Conservation (phyloP, 2,329 filamentous ascomycete genomes). For the Metarhizium humberi region DNA sequence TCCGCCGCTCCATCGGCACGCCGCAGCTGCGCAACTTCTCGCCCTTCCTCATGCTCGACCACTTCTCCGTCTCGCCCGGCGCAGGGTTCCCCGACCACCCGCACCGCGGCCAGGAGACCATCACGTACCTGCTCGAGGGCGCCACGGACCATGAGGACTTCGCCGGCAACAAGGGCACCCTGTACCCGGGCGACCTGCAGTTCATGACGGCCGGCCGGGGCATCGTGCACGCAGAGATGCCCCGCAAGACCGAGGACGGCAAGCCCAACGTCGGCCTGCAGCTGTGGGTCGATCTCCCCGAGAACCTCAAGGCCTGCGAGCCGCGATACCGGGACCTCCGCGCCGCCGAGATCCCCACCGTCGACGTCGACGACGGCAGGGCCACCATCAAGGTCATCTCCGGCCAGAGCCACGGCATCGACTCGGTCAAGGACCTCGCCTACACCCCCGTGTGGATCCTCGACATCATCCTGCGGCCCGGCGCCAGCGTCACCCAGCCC, state of each 20-base stretch:
- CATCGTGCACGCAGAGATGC: slow-evolving; percentile 96
- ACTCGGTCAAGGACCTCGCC: slow-evolving; percentile 80
- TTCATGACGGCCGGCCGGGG: slow-evolving; percentile 95
- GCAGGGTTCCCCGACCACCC: slow-evolving; percentile 22
- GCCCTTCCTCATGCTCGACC: slow-evolving; percentile 93
- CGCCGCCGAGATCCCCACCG: slow-evolving; percentile 68
- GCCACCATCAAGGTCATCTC: slow-evolving; percentile 86
- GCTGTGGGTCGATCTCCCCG: slow-evolving; percentile 88
- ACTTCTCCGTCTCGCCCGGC: slow-evolving; percentile 72
- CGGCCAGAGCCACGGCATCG: slow-evolving; percentile 72
- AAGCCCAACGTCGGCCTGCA: slow-evolving; percentile 78
- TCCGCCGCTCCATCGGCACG: slow-evolving; percentile 82
- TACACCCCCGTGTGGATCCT: slow-evolving; percentile 98
- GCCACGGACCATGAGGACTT: slow-evolving; percentile 91
- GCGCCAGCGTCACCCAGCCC: slow-evolving; percentile 65
- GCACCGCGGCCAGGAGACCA: slow-evolving; percentile 74
- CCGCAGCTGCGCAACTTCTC: slow-evolving; percentile 75
- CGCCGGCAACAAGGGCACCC: slow-evolving; percentile 73
- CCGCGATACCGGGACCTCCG: slow-evolving; percentile 83
- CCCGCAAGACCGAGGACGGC: slow-evolving; percentile 66
- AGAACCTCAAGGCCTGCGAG: slow-evolving; percentile 75
- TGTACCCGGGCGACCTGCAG: slow-evolving; percentile 80
- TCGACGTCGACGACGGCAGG: slow-evolving; percentile 59
- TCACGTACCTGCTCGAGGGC: slow-evolving; percentile 82
- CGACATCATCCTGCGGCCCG: slow-evolving; percentile 71